Evolutionary conservation across 441 rosid genomes (phyloP).

Genomic region (Theobroma grandiflorum): DNA sequence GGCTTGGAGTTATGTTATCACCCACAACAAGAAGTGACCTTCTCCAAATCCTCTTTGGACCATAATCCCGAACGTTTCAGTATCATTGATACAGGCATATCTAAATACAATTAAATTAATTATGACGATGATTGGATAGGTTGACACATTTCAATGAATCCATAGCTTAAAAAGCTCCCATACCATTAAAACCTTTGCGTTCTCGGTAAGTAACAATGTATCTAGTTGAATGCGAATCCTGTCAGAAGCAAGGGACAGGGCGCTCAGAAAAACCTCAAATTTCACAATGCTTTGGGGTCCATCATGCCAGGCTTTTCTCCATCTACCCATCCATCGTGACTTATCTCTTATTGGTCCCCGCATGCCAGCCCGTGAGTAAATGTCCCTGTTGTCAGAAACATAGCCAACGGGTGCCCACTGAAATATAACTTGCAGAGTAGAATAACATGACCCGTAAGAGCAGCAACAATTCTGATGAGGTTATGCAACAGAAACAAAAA

Average conservation of each 20-base stretch:
- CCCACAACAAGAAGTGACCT: not conserved
- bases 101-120: not conserved
- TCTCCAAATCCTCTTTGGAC: not conserved
- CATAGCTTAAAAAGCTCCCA: not conserved
- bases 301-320: not conserved
- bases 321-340: not conserved
- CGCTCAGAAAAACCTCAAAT: not conserved
- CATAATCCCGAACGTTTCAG: not conserved
- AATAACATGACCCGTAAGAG: not conserved
- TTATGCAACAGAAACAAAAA: not conserved
- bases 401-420: not conserved
- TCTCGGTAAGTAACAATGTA: not conserved
- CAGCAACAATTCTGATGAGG: not conserved
- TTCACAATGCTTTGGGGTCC: not conserved
- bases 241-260: not conserved
- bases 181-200: not conserved
- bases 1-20: not conserved
- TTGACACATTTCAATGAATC: not conserved
- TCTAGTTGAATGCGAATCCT: not conserved
- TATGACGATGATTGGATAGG: too few species aligned
- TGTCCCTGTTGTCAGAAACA: not conserved
- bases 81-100: not conserved
- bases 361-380: slow-evolving; percentile 9
- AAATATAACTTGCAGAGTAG: not conserved
- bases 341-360: not conserved